These are phyloP conservation scores for Rheum nobile DNA, from an alignment of 148 eudicot species.

Conservation along the genomic window DNA sequence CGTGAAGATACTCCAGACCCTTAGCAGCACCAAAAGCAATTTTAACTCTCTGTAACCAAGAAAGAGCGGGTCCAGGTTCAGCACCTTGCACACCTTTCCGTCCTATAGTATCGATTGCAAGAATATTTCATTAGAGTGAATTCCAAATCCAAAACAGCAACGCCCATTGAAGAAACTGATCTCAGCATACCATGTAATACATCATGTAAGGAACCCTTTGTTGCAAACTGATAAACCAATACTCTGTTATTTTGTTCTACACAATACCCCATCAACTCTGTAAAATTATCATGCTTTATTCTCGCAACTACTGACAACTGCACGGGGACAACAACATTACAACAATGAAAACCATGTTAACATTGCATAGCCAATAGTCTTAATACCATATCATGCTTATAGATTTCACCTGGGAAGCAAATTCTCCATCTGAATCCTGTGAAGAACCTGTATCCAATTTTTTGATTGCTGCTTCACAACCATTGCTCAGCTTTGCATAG, in stretches of 20 bases:
- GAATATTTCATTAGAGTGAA: background rate
- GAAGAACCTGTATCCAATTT: slow-evolving; percentile 62
- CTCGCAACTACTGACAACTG: slow-evolving; percentile 66
- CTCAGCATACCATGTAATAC: slow-evolving; percentile 52
- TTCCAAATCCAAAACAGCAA: background rate
- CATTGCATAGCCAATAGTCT: background rate
- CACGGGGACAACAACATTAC: background rate
- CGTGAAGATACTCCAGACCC: slow-evolving; percentile 65
- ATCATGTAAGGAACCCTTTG: slow-evolving; percentile 74
- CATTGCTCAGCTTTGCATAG: slow-evolving; percentile 41
- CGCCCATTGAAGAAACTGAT: background rate
- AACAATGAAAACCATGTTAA: background rate
- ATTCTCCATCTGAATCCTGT: slow-evolving; percentile 61
- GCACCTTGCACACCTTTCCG: slow-evolving; percentile 82
- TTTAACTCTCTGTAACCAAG: slow-evolving; percentile 58
- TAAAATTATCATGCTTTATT: slow-evolving; percentile 63
- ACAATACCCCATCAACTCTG: slow-evolving; percentile 50
- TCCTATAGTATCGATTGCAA: slow-evolving; percentile 16
- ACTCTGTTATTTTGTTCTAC: slow-evolving; percentile 48
- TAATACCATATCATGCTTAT: background rate
- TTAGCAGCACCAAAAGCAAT: slow-evolving; percentile 68
- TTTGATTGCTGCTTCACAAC: slow-evolving; percentile 53
- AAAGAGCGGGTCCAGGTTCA: slow-evolving; percentile 61
- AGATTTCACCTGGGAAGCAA: slow-evolving; percentile 40
- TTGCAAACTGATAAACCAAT: slow-evolving; percentile 61